Evolutionary conservation across 495 filamentous ascomycete genomes (phyloP).

Genomic region (Pyronema domesticum): DNA sequence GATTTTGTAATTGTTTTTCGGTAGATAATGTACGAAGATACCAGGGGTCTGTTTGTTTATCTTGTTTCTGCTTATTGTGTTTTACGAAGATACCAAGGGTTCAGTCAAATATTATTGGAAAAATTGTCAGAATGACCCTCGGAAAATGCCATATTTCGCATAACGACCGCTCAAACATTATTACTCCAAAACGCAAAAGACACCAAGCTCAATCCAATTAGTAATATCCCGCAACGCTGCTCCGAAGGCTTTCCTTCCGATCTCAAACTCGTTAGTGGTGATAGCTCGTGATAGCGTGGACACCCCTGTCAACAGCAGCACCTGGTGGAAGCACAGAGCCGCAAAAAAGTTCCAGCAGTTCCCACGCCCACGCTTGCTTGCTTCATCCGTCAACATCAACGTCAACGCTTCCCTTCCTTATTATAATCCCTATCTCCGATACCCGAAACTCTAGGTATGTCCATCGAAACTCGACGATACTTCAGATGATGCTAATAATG

Average conservation of each 20-base stretch:
- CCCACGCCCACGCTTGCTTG: neutral
- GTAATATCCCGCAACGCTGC: no score
- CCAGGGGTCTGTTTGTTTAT: neutral
- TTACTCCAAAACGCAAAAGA: no score
- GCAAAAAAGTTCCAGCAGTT: neutral
- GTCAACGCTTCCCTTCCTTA: neutral
- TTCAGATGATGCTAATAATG: neutral
- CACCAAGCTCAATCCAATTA: no score
- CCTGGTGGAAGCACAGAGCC: neutral
- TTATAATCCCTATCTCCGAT: neutral
- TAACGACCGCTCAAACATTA: no score
- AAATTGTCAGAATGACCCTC: no score
- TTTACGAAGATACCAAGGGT: no score
- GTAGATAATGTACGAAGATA: no score
- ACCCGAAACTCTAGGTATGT: neutral
- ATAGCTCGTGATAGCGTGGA: neutral
- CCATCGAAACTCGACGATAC: neutral
- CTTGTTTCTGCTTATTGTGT: neutral
- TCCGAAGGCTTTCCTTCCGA: no score
- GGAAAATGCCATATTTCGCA: no score
- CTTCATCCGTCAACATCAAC: neutral
- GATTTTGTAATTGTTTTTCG: neutral
- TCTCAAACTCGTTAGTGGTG: no score
- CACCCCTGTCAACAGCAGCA: neutral
- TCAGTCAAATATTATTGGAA: no score